Evolutionary conservation across 23 red algal genomes (phyloP).

Genomic region (Gracilaria domingensis): DNA sequence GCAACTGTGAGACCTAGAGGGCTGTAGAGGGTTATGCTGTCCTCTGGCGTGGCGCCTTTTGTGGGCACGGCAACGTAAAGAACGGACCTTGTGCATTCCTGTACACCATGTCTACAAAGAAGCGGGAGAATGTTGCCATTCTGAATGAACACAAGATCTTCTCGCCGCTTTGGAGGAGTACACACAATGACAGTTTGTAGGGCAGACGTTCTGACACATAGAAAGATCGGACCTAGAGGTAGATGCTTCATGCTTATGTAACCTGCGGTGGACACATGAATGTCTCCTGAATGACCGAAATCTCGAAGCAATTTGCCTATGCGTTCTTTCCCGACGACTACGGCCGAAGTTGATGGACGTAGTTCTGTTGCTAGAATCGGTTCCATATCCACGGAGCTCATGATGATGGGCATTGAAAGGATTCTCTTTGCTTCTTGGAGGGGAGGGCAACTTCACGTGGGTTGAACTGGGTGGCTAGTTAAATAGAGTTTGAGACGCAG

Average conservation of each 20-base stretch:
- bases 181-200: background rate
- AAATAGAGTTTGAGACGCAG: no score
- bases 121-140: background rate
- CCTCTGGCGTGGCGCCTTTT: background rate
- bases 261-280: background rate
- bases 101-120: background rate
- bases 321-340: background rate
- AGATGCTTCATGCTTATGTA: background rate
- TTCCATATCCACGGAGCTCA: no score
- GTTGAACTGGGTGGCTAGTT: no score
- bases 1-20: background rate
- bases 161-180: background rate
- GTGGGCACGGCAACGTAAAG: background rate
- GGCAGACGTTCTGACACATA: background rate
- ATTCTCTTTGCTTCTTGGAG: no score
- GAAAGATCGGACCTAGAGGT: background rate
- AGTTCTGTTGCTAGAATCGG: no score
- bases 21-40: background rate
- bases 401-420: no score
- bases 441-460: no score
- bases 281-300: background rate
- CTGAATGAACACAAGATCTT: background rate
- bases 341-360: background rate
- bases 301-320: background rate
- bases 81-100: background rate